These are phyloP conservation scores for Ustilago curta DNA, from an alignment of 1,284 basidiomycete genomes.

Conservation along the genomic window DNA sequence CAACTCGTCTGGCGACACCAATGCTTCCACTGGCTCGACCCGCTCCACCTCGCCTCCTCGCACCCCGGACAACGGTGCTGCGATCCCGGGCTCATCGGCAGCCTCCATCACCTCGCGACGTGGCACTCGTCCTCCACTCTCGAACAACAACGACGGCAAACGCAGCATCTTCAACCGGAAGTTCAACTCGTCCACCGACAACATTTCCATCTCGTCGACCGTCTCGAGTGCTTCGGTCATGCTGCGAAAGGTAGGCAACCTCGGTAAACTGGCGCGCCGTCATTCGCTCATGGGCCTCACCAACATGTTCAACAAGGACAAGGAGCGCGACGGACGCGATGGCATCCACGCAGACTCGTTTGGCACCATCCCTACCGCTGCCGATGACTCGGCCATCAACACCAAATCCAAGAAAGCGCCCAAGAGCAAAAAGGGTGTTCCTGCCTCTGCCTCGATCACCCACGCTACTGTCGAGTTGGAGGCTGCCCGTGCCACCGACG, in stretches of 20 bases:
- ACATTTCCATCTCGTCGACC: slow-evolving; percentile 96
- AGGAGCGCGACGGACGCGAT: slow-evolving; percentile 73
- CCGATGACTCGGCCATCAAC: slow-evolving; percentile 69
- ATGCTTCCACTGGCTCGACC: slow-evolving; percentile 62
- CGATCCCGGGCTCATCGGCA: slow-evolving; percentile 50
- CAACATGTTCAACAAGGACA: slow-evolving; percentile 77
- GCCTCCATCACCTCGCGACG: slow-evolving; percentile 64
- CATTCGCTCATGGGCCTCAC: slow-evolving; percentile 92
- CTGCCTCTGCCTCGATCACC: slow-evolving; percentile 81
- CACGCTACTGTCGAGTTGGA: slow-evolving; percentile 89
- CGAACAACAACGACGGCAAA: slow-evolving; percentile 53
- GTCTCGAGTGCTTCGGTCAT: slow-evolving; percentile 95
- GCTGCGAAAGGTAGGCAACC: slow-evolving; percentile 93
- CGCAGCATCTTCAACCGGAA: slow-evolving; percentile 86
- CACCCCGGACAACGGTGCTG: slow-evolving; percentile 59
- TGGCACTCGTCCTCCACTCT: slow-evolving; percentile 57
- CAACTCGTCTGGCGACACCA: slow-evolving; percentile 56
- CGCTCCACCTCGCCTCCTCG: slow-evolving; percentile 62
- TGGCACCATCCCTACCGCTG: slow-evolving; percentile 70
- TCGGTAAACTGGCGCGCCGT: slow-evolving; percentile 89
- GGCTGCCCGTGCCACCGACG: slow-evolving; percentile 74
- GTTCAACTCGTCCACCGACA: slow-evolving; percentile 93
- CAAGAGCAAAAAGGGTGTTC: slow-evolving; percentile 74
- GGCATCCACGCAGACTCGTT: slow-evolving; percentile 73
- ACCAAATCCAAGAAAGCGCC: slow-evolving; percentile 68